Percentiles rank a stretch among this genome's conserved stretches.
phyloP scores from a whole-genome alignment of 768 basidiomycete species.

The Gelatoporia subvermispora region DNA sequence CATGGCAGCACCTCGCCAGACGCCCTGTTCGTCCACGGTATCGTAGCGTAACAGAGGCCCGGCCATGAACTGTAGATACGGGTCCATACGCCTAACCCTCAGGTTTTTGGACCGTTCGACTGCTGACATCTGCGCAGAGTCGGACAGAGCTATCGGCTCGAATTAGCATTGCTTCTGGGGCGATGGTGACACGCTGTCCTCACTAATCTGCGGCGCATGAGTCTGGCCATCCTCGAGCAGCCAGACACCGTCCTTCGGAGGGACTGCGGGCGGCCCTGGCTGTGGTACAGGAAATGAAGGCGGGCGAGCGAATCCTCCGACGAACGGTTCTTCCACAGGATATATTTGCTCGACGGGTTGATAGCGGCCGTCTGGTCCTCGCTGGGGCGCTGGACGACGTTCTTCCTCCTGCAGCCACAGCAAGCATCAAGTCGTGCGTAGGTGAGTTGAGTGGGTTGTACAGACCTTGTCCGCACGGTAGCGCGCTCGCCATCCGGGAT shows the following conservation, averaged over 20 bases:
- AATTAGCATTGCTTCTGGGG: too few species aligned
- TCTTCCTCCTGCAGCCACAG: slow-evolving; percentile 20
- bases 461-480: slow-evolving; percentile 55
- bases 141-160: too few species aligned
- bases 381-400: slow-evolving; percentile 22
- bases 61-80: slow-evolving; percentile 87
- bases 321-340: slow-evolving; percentile 59
- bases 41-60: slow-evolving; percentile 89
- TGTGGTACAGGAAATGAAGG: slow-evolving; percentile 35
- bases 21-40: slow-evolving; percentile 68
- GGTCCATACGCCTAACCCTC: slow-evolving; percentile 64
- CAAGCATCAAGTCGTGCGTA: slow-evolving; percentile 24
- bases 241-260: slow-evolving; percentile 39
- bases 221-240: slow-evolving; percentile 6
- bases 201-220: slow-evolving; percentile 6
- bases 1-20: slow-evolving; percentile 87
- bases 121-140: slow-evolving; percentile 45
- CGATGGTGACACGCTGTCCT: background rate
- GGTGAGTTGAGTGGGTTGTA: slow-evolving; percentile 17
- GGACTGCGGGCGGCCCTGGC: too few species aligned
- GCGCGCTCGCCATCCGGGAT: slow-evolving; percentile 70
- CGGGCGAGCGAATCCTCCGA: slow-evolving; percentile 49
- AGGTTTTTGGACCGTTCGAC: slow-evolving; percentile 62
- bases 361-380: slow-evolving; percentile 46
- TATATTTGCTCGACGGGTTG: slow-evolving; percentile 51